Base-by-base conservation (phyloP, 1,284 basidiomycete species). In the Gomphus bonarii region DNA sequence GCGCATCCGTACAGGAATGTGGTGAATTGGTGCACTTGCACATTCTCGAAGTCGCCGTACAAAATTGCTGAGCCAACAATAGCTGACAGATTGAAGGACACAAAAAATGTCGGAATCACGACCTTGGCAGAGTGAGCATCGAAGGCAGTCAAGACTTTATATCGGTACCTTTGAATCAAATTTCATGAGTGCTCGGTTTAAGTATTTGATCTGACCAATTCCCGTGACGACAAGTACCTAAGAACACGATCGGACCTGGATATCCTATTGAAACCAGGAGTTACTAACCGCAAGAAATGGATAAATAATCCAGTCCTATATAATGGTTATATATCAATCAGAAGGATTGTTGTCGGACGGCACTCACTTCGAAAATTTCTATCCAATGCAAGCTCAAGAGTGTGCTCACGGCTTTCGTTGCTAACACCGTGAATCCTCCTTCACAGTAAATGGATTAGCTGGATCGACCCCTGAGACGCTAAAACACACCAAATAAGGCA, bases 101-200 rank as follows among this genome's bases (percentile, higher is more conserved):
- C 93, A 69, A 97, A 99, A 73, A 97, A 95, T 12, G 87, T 86
- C 2, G 95, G 95, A 60, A 95, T 92, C 35, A 95, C 93, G 54
- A 87, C 81, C 86, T 92, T 66, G 49, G 60, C 3, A 36, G 4
- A 1, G 33, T 51, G 10, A 51, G 18, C 50, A 8, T 22, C 18
- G 7, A 33, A n/a, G 57, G 47, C 28, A 52, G 31, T 25, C 36
- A 31, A 56, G 50, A n/a, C 16, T 33, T 20, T 20, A n/a, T 44
- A 36, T 10, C 61, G 68, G 57, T 63, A 87, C 84, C 70, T 91
- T 91, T 67, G 83, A 82, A 65, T 95, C 90, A 66, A 95, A 95
- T 25, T 85, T 81, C 84, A 91, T 93, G 51, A 95, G 69, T 2
- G 91, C 91, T 60, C 84, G 81, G 67, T 98, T 97, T 55, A 98